These are phyloP conservation scores for Globisporangium paddicum DNA, from an alignment of 352 stramenopile species.

Conservation along the genomic window DNA sequence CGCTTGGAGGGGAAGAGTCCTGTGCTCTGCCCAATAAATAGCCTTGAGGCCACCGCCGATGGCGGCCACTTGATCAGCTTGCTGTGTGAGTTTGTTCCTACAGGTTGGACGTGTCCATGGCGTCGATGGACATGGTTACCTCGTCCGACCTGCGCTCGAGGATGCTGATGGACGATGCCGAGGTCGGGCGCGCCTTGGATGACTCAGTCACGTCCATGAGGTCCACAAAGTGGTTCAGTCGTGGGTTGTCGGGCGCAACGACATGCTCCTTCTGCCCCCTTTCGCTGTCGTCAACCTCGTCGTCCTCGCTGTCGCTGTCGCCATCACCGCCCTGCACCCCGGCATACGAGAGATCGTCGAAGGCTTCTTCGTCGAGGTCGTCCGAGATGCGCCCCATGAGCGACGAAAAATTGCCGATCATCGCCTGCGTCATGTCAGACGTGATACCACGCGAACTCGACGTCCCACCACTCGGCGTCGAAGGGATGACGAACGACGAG, in stretches of 20 bases:
- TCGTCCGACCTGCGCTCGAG: constrained; percentile 17
- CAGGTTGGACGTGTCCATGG: constrained; percentile 14
- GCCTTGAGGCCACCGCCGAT: neutral
- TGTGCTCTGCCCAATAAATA: constrained; percentile 8
- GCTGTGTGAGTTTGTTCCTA: neutral
- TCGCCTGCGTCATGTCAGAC: constrained; percentile 66
- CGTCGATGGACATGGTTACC: constrained; percentile 16
- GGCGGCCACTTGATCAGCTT: neutral
- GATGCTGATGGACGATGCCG: constrained; percentile 20
- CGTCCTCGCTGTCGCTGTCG: constrained; percentile 16
- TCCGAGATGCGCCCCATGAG: constrained; percentile 57
- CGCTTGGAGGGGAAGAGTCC: neutral
- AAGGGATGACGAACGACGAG: constrained; percentile 8
- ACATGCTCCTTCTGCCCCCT: constrained; percentile 4
- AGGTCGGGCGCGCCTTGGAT: constrained; percentile 1
- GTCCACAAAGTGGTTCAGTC: constrained; percentile 13
- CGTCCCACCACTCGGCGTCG: neutral
- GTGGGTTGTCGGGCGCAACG: neutral
- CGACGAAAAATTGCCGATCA: constrained; percentile 72
- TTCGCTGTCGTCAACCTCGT: constrained; percentile 17
- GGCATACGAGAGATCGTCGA: constrained; percentile 21
- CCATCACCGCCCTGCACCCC: constrained; percentile 12
- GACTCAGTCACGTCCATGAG: constrained; percentile 5
- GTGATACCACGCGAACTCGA: constrained; percentile 27
- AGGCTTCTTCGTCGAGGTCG: constrained; percentile 42